phyloP scores from a whole-genome alignment of 2,329 filamentous ascomycete genomes.

The Emmonsiellopsis sp. region DNA sequence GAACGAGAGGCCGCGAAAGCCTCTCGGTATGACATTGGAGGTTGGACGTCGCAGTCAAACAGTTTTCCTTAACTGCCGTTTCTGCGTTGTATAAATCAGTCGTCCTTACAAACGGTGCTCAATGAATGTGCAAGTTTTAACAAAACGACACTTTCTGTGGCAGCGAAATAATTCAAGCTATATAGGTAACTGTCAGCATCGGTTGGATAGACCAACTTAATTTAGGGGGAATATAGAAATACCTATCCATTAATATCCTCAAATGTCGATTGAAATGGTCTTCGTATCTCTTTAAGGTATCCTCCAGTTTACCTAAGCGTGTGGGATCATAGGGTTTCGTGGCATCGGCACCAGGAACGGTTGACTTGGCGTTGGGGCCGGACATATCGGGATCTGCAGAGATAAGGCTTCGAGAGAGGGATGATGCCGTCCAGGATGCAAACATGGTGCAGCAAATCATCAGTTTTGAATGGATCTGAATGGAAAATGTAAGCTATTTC shows the following conservation, averaged over 20 bases:
- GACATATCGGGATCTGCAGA: slow-evolving; percentile 71
- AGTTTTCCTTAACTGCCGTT: not conserved
- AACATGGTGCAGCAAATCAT: slow-evolving; percentile 95
- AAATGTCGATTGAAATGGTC: slow-evolving; percentile 85
- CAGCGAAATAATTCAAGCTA: slow-evolving; percentile 83
- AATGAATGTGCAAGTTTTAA: slow-evolving; percentile 56
- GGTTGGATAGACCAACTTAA: not conserved
- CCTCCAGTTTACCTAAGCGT: slow-evolving; percentile 67
- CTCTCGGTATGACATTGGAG: no score
- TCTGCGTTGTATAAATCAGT: slow-evolving; percentile 18
- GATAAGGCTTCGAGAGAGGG: slow-evolving; percentile 74
- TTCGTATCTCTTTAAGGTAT: slow-evolving; percentile 86
- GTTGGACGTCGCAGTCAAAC: no score
- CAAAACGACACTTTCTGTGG: slow-evolving; percentile 91
- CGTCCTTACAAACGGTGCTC: slow-evolving; percentile 34
- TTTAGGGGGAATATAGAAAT: slow-evolving; percentile 5
- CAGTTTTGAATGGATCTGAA: slow-evolving; percentile 89
- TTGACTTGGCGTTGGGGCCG: slow-evolving; percentile 17
- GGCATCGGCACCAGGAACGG: slow-evolving; percentile 14
- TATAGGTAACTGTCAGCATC: slow-evolving; percentile 6
- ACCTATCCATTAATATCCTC: slow-evolving; percentile 84
- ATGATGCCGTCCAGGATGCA: slow-evolving; percentile 71
- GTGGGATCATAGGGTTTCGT: slow-evolving; percentile 44
- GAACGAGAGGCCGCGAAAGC: no score
- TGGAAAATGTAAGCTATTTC: slow-evolving; percentile 7